Conservation (phyloP, 257 asterid species). For the Lavandula angustifolia region DNA sequence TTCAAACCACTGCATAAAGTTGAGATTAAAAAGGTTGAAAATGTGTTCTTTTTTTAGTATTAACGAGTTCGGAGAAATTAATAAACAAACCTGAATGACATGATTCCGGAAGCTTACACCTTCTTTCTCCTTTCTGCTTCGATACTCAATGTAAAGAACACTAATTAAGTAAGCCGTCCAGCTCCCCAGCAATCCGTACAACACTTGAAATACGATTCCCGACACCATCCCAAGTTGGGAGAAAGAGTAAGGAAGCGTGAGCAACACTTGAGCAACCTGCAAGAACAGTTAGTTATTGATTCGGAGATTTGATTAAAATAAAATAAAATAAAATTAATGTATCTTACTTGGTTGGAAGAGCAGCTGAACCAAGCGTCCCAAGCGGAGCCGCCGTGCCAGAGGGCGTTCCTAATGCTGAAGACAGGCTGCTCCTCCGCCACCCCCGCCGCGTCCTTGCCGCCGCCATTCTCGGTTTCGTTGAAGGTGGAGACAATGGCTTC, state of each 20-base stretch:
- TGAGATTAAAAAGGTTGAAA: not conserved
- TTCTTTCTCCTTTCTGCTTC: slow-evolving; percentile 81
- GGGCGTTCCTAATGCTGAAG: slow-evolving; percentile 47
- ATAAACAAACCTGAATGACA: slow-evolving; percentile 65
- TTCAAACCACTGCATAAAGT: slow-evolving; percentile 72
- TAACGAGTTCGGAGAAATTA: not conserved
- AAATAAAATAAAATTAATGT: not conserved
- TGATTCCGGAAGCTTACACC: slow-evolving; percentile 83
- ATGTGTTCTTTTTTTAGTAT: not conserved
- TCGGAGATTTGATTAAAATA: not conserved
- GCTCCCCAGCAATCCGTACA: slow-evolving; percentile 78
- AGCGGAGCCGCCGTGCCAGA: slow-evolving; percentile 93
- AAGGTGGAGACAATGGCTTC: slow-evolving; percentile 61
- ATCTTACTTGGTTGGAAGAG: slow-evolving; percentile 76
- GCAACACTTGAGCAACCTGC: slow-evolving; percentile 89
- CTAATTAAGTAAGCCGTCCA: slow-evolving; percentile 92
- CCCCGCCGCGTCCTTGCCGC: slow-evolving; percentile 39
- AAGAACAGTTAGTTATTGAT: not conserved
- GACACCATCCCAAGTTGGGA: slow-evolving; percentile 83
- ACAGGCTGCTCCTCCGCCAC: slow-evolving; percentile 36
- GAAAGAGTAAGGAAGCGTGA: slow-evolving; percentile 85
- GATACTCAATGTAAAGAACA: slow-evolving; percentile 71
- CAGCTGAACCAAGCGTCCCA: slow-evolving; percentile 96
- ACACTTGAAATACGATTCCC: slow-evolving; percentile 64
- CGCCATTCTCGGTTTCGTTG: slow-evolving; percentile 44